A percentile compares a stretch with the other conserved stretches of the same genome.
Conservation (phyloP, 768 basidiomycete genomes). For the Obba rivulosa region DNA sequence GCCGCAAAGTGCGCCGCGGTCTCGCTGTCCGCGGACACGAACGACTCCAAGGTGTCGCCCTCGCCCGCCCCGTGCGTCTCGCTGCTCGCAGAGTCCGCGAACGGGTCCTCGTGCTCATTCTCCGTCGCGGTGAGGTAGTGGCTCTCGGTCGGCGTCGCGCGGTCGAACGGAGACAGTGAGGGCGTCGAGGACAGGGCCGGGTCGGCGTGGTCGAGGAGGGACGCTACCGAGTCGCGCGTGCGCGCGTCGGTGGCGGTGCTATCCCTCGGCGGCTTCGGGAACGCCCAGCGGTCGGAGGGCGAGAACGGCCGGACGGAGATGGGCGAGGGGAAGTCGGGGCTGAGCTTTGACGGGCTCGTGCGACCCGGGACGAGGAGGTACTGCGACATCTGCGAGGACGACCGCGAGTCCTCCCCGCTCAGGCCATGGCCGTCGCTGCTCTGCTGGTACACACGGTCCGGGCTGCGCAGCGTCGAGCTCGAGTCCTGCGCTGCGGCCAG, state of each 20-base stretch:
- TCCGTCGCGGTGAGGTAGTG: slow-evolving; percentile 11
- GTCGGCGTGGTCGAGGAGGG: slow-evolving; percentile 2
- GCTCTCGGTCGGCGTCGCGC: neutral
- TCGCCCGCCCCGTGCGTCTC: slow-evolving; percentile 7
- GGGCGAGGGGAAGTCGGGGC: slow-evolving; percentile 35
- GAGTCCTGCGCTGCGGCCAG: slow-evolving; percentile 10
- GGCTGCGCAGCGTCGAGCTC: slow-evolving; percentile 13
- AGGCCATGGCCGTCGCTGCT: slow-evolving; percentile 34
- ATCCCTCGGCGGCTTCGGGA: slow-evolving; percentile 52
- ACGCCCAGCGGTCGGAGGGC: slow-evolving; percentile 61
- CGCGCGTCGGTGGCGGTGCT: slow-evolving; percentile 1
- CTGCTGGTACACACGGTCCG: slow-evolving; percentile 27
- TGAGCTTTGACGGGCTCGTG: slow-evolving; percentile 9
- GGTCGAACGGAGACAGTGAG: slow-evolving; percentile 1
- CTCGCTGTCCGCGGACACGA: slow-evolving; percentile 12
- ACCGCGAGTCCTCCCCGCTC: slow-evolving; percentile 16
- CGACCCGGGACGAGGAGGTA: slow-evolving; percentile 8
- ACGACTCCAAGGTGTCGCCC: neutral
- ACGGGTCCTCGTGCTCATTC: slow-evolving; percentile 21
- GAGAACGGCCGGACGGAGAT: slow-evolving; percentile 66
- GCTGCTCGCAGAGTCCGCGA: slow-evolving; percentile 19
- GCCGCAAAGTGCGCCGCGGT: slow-evolving; percentile 38
- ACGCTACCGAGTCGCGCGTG: neutral
- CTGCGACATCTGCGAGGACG: slow-evolving; percentile 8
- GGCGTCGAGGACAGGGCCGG: no score